Conservation (phyloP, 2,329 filamentous ascomycete genomes). For the Seiridium cupressi region DNA sequence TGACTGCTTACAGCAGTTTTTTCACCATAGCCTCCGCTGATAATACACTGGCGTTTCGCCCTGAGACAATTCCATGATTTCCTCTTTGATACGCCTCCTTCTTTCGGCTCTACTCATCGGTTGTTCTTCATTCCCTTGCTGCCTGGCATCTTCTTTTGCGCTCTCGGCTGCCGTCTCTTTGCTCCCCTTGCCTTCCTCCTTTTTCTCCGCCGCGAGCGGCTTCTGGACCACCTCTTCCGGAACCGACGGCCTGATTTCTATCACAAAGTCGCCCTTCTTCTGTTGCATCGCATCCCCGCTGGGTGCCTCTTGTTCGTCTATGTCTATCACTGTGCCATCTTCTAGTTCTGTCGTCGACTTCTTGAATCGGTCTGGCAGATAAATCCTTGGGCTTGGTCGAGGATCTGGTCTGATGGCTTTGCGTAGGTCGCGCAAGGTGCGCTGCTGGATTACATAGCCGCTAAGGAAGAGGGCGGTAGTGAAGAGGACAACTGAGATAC, state of each 20-base stretch:
- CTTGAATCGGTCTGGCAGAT: slow-evolving; percentile 50
- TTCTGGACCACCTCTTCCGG: slow-evolving; percentile 18
- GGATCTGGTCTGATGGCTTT: slow-evolving; percentile 60
- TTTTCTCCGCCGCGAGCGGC: slow-evolving; percentile 10
- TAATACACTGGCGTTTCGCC: slow-evolving; percentile 48
- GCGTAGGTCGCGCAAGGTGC: slow-evolving; percentile 76
- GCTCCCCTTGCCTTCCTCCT: slow-evolving; percentile 17
- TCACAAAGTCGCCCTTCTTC: slow-evolving; percentile 21
- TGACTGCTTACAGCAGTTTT: no score
- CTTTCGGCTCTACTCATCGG: slow-evolving; percentile 52
- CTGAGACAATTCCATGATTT: slow-evolving; percentile 48
- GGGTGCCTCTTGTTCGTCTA: slow-evolving; percentile 31
- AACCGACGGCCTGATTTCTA: slow-evolving; percentile 35
- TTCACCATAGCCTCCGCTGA: slow-evolving; percentile 53
- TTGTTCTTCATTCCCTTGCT: slow-evolving; percentile 32
- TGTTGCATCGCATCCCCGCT: neutral
- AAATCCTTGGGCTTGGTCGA: slow-evolving; percentile 44
- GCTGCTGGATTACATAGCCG: slow-evolving; percentile 84
- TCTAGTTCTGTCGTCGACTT: slow-evolving; percentile 42
- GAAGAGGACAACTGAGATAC: slow-evolving; percentile 64
- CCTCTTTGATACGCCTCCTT: slow-evolving; percentile 56
- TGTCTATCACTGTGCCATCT: slow-evolving; percentile 42
- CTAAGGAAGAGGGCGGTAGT: slow-evolving; percentile 82
- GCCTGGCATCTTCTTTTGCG: slow-evolving; percentile 20
- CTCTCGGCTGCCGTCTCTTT: slow-evolving; percentile 25